Conservation (phyloP, 2,329 filamentous ascomycete species). For the Fusarium sp. region DNA sequence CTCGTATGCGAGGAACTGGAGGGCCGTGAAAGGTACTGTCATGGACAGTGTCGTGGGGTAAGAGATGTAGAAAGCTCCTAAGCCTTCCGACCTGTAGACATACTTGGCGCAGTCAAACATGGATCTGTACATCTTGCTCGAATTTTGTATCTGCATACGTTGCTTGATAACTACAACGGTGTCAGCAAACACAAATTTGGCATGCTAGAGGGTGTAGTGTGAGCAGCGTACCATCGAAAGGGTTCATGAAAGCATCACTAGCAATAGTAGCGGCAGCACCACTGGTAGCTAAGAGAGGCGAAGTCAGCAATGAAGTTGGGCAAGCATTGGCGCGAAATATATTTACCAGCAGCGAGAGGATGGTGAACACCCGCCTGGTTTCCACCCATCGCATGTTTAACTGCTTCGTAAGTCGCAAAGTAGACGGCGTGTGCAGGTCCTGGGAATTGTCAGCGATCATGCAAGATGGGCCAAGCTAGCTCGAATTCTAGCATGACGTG, state of each 20-base stretch:
- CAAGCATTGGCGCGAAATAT: neutral
- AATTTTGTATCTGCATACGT: conserved; percentile 98
- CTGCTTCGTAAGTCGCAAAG: conserved; percentile 96
- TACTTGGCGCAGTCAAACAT: conserved; percentile 88
- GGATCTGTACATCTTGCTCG: conserved; percentile 85
- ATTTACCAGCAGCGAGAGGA: conserved; percentile 87
- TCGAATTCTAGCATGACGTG: conserved; percentile 31
- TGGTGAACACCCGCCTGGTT: conserved; percentile 90
- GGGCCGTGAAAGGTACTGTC: conserved; percentile 97
- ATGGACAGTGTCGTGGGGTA: conserved; percentile 98
- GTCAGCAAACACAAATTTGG: conserved; percentile 5
- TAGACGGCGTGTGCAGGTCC: conserved; percentile 98
- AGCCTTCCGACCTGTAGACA: conserved; percentile 87
- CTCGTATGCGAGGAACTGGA: conserved; percentile 98
- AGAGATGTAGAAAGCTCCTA: conserved; percentile 96
- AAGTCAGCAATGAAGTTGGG: conserved; percentile 15
- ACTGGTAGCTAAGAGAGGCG: conserved; percentile 74
- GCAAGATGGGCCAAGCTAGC: conserved; percentile 13
- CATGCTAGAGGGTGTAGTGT: conserved; percentile 49
- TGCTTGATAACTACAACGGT: conserved; percentile 90
- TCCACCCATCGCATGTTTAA: conserved; percentile 95
- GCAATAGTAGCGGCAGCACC: conserved; percentile 96
- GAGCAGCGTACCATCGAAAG: conserved; percentile 84
- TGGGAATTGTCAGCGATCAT: conserved; percentile 53
- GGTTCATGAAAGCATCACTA: conserved; percentile 98